Base-by-base conservation (phyloP, 495 filamentous ascomycete genomes). In the Pyrenopolyporus hunteri region DNA sequence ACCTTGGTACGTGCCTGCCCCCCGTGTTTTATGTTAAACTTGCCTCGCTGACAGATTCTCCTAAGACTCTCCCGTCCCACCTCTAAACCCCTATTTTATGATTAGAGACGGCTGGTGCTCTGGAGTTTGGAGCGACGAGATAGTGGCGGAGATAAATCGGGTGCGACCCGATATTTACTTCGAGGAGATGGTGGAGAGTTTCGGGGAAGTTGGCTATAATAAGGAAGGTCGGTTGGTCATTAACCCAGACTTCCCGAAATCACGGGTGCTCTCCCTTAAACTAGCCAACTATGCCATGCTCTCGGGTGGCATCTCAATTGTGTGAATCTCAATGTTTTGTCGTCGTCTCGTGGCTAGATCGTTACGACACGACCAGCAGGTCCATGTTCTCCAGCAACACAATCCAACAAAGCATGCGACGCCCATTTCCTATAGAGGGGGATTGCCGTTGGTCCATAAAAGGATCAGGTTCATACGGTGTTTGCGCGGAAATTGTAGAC, bases 121-220 rank as follows among this genome's bases (percentile, higher is more conserved):
- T 1, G 88, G 88, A 8, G 78, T 91, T 1, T 91, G 87, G 87
- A 89, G 83, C 69, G 81, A 85, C 5, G 71, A 78, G 6, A 90
- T 89, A 51, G 70, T 89, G 2, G 74, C 79, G 16, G 74, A 78
- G 25, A 76, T 90, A 4, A 71, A 76, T 31, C 69, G 71, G 19
- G 76, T 80, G 13, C 79, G 87, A 17, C 85, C 87, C 0, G 56
- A 74, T 3, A 82, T 81, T 1, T 70, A 72, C 5, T 90, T 82
- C 64, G 73, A 82, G 44, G 82, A 87, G 57, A 78, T 86, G 17
- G 66, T 78, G 8, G 85, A 88, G 11, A 79, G 79, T 1, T 83
- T 85, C 31, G 76, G 77, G 13, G 76, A 80, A 52, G 67, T 83
- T 10, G 73, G 73, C 13, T 78, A 77, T 44, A 76, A 69, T 58